A percentile compares a stretch with the other conserved stretches of the same genome.
phyloP scores from a whole-genome alignment of 306 rosid species.

The Erythrophleum fordii region DNA sequence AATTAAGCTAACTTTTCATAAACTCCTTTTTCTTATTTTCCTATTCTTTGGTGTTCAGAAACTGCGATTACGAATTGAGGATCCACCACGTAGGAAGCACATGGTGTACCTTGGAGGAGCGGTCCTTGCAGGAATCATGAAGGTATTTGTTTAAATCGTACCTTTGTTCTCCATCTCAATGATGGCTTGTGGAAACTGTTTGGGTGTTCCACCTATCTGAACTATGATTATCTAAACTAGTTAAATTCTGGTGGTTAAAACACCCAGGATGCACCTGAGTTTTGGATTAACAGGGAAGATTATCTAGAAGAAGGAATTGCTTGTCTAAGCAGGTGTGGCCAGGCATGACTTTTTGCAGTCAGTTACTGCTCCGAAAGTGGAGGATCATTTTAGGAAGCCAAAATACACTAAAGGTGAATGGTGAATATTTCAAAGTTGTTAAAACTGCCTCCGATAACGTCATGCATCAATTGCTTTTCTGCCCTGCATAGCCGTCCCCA shows the following conservation, averaged over 20 bases:
- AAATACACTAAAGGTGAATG: conserved; percentile 39
- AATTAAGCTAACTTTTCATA: conserved; percentile 8
- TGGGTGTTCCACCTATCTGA: conserved; percentile 10
- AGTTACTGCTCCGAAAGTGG: conserved; percentile 29
- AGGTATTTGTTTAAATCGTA: conserved; percentile 54
- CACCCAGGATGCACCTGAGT: conserved; percentile 93
- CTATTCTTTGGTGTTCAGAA: conserved; percentile 57
- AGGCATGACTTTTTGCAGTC: conserved; percentile 69
- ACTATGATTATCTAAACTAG: conserved; percentile 34
- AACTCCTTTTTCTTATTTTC: conserved; percentile 25
- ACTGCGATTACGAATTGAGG: conserved; percentile 90
- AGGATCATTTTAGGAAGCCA: conserved; percentile 39
- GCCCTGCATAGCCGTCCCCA: conserved; percentile 30
- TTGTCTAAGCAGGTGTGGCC: conserved; percentile 88
- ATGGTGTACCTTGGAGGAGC: conserved; percentile 99
- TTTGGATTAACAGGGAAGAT: conserved; percentile 97
- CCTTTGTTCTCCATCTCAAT: conserved; percentile 17
- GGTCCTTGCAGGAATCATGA: conserved; percentile 98
- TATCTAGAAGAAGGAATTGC: conserved; percentile 96
- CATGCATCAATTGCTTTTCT: conserved; percentile 22
- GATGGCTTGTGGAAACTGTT: conserved; percentile 22
- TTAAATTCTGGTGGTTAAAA: conserved; percentile 44
- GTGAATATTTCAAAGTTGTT: conserved; percentile 40
- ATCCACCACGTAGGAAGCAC: conserved; percentile 98
- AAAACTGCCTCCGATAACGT: conserved; percentile 37